Evolutionary conservation across 257 asterid genomes (phyloP).

Genomic region (Anisodus acutangulus): DNA sequence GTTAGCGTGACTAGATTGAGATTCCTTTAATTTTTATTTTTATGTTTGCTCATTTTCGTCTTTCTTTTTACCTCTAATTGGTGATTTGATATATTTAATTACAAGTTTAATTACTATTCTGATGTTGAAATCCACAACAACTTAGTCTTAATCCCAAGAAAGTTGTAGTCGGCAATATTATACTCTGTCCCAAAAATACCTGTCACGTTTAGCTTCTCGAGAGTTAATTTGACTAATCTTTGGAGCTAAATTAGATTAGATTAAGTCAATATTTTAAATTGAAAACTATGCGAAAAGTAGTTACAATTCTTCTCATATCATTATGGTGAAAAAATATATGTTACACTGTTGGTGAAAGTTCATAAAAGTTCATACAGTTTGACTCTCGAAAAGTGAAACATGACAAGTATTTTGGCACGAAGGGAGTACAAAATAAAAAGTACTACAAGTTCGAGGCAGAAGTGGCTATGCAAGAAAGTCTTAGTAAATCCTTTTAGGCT

Average conservation of each 20-base stretch:
- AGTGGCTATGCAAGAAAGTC: neutral
- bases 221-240: too few relatives aligned
- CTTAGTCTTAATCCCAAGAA: neutral
- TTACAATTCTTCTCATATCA: too few relatives aligned
- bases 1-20: constrained; percentile 14
- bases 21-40: neutral
- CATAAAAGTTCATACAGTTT: too few relatives aligned
- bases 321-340: too few relatives aligned
- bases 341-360: too few relatives aligned
- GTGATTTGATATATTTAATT: neutral
- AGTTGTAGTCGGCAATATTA: neutral
- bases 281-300: too few relatives aligned
- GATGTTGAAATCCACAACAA: neutral
- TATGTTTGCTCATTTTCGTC: neutral
- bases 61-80: neutral
- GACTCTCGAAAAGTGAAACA: too few relatives aligned
- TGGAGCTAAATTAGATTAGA: too few relatives aligned
- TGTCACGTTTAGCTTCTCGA: too few relatives aligned
- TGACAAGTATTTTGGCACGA: too few relatives aligned
- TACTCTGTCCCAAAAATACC: too few relatives aligned
- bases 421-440: neutral
- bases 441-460: neutral
- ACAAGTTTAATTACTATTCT: neutral
- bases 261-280: too few relatives aligned
- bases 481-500: neutral